Evolutionary conservation across 2,329 filamentous ascomycete species (phyloP).

Genomic region (Alternaria hordeiaustralica): DNA sequence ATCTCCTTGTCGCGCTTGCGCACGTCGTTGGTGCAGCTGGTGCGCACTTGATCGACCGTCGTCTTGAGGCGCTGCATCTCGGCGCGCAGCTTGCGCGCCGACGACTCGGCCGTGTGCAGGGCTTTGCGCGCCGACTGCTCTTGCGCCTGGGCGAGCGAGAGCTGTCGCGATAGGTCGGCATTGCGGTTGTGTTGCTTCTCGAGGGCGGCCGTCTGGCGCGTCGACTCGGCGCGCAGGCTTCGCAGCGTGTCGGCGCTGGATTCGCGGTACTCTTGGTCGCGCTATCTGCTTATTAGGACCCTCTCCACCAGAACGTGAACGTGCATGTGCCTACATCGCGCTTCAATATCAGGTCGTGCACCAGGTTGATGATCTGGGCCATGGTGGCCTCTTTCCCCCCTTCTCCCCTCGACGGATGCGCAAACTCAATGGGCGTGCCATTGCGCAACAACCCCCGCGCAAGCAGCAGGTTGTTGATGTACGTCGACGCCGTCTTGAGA

Average conservation of each 20-base stretch:
- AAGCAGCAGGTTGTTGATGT: conserved; percentile 71
- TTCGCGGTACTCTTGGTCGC: conserved; percentile 88
- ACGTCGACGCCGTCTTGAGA: conserved; percentile 66
- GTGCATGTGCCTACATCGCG: conserved; percentile 71
- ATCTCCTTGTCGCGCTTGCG: conserved; percentile 90
- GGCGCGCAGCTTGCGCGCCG: conserved; percentile 79
- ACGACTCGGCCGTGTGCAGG: conserved; percentile 75
- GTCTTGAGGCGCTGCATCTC: conserved; percentile 81
- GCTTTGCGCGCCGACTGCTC: conserved; percentile 73
- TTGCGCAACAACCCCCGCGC: conserved; percentile 67
- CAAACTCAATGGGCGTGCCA: conserved; percentile 81
- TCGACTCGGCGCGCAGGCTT: conserved; percentile 74
- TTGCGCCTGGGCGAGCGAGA: conserved; percentile 69
- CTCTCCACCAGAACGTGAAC: not conserved
- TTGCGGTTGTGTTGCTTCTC: conserved; percentile 62
- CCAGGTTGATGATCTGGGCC: conserved; percentile 86
- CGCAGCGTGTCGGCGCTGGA: conserved; percentile 80
- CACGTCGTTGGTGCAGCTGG: conserved; percentile 87
- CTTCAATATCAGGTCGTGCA: conserved; percentile 90
- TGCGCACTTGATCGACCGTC: conserved; percentile 80
- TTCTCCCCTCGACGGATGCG: conserved; percentile 69
- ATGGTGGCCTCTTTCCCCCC: conserved; percentile 72
- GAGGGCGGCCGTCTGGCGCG: conserved; percentile 74
- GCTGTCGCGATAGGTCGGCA: conserved; percentile 62
- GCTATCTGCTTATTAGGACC: conserved; percentile 58